Evolutionary conservation across 176 grass and related monocot genomes (phyloP), one percentile per base, ranked within the genome.

Genomic region (Rhynchospora tenuis): DNA sequence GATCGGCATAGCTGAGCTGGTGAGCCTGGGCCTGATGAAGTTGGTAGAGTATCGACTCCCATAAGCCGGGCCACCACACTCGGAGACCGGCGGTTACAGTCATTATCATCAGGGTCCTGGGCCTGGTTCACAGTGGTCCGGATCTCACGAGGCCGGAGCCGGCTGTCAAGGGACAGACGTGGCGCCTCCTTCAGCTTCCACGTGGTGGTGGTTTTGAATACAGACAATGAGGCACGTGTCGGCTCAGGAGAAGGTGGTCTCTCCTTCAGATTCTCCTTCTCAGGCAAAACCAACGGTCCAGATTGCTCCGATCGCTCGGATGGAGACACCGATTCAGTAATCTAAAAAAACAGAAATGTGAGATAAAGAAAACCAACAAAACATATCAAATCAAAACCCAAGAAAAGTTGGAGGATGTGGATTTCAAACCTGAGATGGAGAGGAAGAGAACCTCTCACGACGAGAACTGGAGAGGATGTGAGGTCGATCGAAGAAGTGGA

Each of bases 61-160:
- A 99, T 99, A 22, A 99, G 86, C 59, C 96, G 82, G 19, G 91
- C 96, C 63, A 99, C 91, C 1, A 99, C 93, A 51, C 96, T 95
- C 5, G 96, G 96, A 0, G 96, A 98, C 3, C 95, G 81, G 14
- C 95, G 84, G 10, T 94, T 89, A 13, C 86, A 84, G 0, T 87
- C 89, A 44, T 57, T 72, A 0, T 87, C 89, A 17, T 57, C 80
- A 23, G 68, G 47, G 0, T 88, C 86, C 2, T 88, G 87, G 0
- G 79, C 2, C 3, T 73, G 8, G 61, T 50, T 44, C 55, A 51
- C 74, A 22, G 82, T 56, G 2, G 96, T 86, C 5, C 89, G 86
- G 88, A 95, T 95, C 69, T 99, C 88, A 19, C 88, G 89, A 0
- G 91, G 96, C 0, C 89, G 86, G 10, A 95, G 91, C 91, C 91